Evolutionary conservation across 2,329 filamentous ascomycete species (phyloP), one percentile per base, ranked within the genome.

Genomic region (Alternaria brassicae): DNA sequence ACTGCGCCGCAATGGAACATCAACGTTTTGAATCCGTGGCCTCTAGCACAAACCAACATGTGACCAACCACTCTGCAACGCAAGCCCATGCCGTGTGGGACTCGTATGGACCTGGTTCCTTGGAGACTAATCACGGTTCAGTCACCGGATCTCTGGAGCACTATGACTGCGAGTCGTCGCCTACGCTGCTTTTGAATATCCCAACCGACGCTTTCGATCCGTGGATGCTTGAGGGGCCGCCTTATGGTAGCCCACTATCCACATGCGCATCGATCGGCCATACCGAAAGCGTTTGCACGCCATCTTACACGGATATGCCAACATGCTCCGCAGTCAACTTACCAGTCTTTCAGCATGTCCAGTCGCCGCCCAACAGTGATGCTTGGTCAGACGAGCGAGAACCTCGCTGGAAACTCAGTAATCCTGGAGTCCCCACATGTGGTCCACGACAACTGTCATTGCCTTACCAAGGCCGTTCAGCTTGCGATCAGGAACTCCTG

Each of bases 211-310:
- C 56, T 6, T 60, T 66, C 6, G 56, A 59, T 36, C 53, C 58
- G 17, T 66, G 63, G 65, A 30, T 68, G 6, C 41, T 69, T 13
- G 53, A 63, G 2, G 34, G 42, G 15, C 50, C 53, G 17, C 25
- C 47, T n/a, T 58, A 41, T 28, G 54, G 45, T 6, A 69, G 61
- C 25, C 60, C 67, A 2, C 32, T 61, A 1, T 66, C 67, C 4
- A 65, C 61, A 27, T 53, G 36, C 15, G 47, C 63, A 4, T 65
- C 67, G 1, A 54, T 58, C 25, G 60, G 58, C 15, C 53, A 61
- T 3, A 63, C 63, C n/a, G 64, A 66, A 25, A 45, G 44, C 17
- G 40, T 59, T n/a, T 53, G 58, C 21, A 67, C 63, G 9, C 65
- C 59, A 48, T 56, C 56, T n/a, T 49, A 49, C 44, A 42, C 37